Evolutionary conservation across 768 basidiomycete genomes (phyloP), one percentile per base, ranked within the genome.

Genomic region (Tylopilus subfusipes): DNA sequence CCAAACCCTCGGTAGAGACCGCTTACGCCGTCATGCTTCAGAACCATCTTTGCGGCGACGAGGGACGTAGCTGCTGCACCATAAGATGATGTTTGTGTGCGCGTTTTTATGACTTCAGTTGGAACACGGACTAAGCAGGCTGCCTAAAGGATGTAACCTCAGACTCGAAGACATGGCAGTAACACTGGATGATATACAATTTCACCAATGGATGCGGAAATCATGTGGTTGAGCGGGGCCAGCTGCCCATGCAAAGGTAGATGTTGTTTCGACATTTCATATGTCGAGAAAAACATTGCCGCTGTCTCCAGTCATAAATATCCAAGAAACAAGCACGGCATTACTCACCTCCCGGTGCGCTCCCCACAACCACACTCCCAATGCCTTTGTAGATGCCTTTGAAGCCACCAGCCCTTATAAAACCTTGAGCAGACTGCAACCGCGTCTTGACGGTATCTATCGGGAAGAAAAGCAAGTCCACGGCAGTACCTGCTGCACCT

Each of bases 371-470:
- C 8, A 98, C 94, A 67, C 93, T 96, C 25, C 94, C 95, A 5
- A 99, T 75, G 9, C 96, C 96, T 61, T 89, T 88, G 74, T 99
- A 99, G 7, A 98, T 81, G 10, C 93, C 94, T 48, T 73, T 82
- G 70, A 98, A 90, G 0, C 94, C 97, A 16, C 96, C 96, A 2
- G 93, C 86, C 27, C 76, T 74, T 42, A 82, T 68, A 69, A 99
- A 98, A 18, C 96, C 97, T 64, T 90, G 85, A 3, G 84, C 69
- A 7, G 93, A 88, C 64, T 99, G 96, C 31, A 97, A 78, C 45
- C 96, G 86, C 36, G 97, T 98, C 74, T 99, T 99, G 68, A 98
- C 73, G 1, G 96, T 97, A 74, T 99, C 96, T 53, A 99, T 84
- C 2, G 96, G 96, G 70, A 93, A 99, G 76, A 99, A 95, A 21